A percentile compares a stretch with the other conserved stretches of the same genome.
Conservation (phyloP, 768 basidiomycete species). For the Wakefieldia striispora region DNA sequence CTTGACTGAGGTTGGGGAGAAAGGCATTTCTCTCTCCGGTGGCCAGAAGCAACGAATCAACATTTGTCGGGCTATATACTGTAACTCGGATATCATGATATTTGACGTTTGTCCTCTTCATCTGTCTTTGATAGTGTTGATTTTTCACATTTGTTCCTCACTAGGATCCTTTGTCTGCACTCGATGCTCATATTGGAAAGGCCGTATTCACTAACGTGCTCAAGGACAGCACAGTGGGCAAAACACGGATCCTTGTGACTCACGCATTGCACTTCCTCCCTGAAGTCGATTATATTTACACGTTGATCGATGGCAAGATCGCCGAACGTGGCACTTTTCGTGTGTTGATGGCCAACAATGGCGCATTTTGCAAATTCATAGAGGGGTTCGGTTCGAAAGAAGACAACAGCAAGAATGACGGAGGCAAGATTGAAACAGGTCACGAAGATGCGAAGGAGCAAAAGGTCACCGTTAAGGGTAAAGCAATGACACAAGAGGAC, state of each 20-base stretch:
- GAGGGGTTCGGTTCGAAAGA: conserved; percentile 75
- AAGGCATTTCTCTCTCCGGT: conserved; percentile 85
- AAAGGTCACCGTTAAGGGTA: conserved; percentile 38
- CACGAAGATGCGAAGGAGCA: conserved; percentile 36
- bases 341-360: conserved; percentile 61
- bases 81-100: conserved; percentile 80
- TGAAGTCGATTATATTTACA: conserved; percentile 82
- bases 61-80: conserved; percentile 86
- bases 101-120: conserved; percentile 52
- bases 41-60: conserved; percentile 81
- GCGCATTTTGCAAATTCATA: conserved; percentile 72
- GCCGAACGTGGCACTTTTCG: conserved; percentile 78
- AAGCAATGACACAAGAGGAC: conserved; percentile 76
- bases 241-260: conserved; percentile 87
- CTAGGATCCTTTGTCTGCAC: conserved; percentile 81
- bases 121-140: neutral
- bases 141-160: neutral
- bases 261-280: conserved; percentile 91
- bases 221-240: conserved; percentile 54
- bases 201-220: conserved; percentile 84
- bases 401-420: conserved; percentile 36
- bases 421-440: conserved; percentile 31
- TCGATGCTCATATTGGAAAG: conserved; percentile 92
- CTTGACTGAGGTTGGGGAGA: conserved; percentile 82
- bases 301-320: conserved; percentile 72